phyloP scores from a whole-genome alignment of 2,329 filamentous ascomycete species.

The Aureobasidium sp. region DNA sequence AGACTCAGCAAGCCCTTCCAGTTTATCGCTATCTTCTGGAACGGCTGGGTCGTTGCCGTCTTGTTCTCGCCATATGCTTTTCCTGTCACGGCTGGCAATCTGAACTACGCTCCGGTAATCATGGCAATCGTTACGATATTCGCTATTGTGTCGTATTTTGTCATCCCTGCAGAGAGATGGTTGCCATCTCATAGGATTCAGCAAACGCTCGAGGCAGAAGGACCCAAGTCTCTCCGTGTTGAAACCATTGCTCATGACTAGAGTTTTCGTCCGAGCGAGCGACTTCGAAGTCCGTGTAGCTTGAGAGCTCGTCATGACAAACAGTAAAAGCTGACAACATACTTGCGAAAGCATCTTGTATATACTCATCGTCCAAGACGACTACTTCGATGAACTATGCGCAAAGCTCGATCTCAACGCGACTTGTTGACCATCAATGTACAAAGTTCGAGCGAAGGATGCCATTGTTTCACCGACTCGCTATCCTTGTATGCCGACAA shows the following conservation, averaged over 20 bases:
- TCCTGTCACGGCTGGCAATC: slow-evolving; percentile 28
- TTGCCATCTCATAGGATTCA: slow-evolving; percentile 22
- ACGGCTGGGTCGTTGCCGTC: slow-evolving; percentile 31
- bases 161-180: slow-evolving; percentile 34
- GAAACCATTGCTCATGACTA: slow-evolving; percentile 2
- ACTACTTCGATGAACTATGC: not conserved
- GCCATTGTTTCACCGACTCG: not conserved
- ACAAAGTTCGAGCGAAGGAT: not conserved
- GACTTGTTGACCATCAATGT: not conserved
- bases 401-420: not conserved
- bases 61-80: slow-evolving; percentile 33
- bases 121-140: slow-evolving; percentile 34
- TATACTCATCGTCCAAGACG: not conserved
- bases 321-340: not conserved
- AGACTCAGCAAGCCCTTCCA: slow-evolving; percentile 31
- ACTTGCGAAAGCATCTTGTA: not conserved
- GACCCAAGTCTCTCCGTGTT: slow-evolving; percentile 1
- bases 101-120: slow-evolving; percentile 35
- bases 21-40: slow-evolving; percentile 33
- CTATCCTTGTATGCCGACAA: not conserved
- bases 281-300: not conserved
- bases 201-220: slow-evolving; percentile 6
- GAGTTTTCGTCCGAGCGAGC: not conserved
- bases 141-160: slow-evolving; percentile 29
- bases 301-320: not conserved